These are phyloP conservation scores for Fonsecaea pugnacius DNA, from an alignment of 2,329 filamentous ascomycete genomes.

Conservation along the genomic window DNA sequence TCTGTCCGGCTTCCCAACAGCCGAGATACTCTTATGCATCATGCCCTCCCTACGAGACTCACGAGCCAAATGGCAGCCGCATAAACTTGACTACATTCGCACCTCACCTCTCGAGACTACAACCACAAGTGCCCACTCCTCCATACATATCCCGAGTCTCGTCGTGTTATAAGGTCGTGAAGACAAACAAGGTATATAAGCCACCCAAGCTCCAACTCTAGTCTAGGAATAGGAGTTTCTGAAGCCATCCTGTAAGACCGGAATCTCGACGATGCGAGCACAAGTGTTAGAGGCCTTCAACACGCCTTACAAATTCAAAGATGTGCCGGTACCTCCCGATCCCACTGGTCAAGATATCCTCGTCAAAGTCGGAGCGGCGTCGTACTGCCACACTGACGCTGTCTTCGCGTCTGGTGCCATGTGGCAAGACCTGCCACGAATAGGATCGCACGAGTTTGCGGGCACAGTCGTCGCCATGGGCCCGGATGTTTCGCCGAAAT, in stretches of 20 bases:
- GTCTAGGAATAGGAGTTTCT: background rate
- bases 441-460: slow-evolving; percentile 53
- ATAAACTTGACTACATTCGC: background rate
- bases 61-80: background rate
- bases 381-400: slow-evolving; percentile 52
- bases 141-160: background rate
- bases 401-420: slow-evolving; percentile 45
- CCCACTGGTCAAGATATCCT: slow-evolving; percentile 12
- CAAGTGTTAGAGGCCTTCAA: slow-evolving; percentile 31
- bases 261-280: slow-evolving; percentile 20
- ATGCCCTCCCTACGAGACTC: background rate
- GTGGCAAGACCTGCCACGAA: slow-evolving; percentile 46
- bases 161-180: background rate
- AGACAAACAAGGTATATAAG: background rate
- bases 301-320: slow-evolving; percentile 24
- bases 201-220: background rate
- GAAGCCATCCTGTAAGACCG: background rate
- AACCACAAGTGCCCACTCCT: background rate
- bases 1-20: background rate
- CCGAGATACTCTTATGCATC: background rate
- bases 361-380: slow-evolving; percentile 48
- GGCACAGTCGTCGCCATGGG: slow-evolving; percentile 46
- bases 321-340: background rate
- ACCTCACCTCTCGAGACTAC: background rate
- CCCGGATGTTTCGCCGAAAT: background rate